These are phyloP conservation scores for Hemisphaericaspora nanyangensis DNA, from an alignment of 805 yeast species.

Conservation along the genomic window DNA sequence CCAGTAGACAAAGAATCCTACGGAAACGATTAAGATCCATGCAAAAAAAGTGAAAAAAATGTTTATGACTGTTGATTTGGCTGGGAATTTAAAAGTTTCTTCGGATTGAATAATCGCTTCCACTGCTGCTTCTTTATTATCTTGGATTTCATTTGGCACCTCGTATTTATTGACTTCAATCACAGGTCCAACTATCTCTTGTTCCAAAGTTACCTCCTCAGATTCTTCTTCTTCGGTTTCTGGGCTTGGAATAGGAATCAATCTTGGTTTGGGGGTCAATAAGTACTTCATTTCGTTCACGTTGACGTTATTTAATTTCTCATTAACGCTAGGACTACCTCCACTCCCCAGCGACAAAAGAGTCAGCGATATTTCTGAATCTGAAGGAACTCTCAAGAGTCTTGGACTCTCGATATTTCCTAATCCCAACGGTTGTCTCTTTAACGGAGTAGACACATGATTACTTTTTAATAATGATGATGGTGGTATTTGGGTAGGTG, in stretches of 20 bases:
- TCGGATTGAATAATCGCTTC: neutral
- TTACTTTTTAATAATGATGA: neutral
- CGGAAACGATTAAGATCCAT: slow-evolving; percentile 33
- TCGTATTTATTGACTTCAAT: no score
- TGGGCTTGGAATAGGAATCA: slow-evolving; percentile 3
- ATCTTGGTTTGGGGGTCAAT: slow-evolving; percentile 17
- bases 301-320: neutral
- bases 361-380: neutral
- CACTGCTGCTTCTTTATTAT: neutral
- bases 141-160: no score
- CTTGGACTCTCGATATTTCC: neutral
- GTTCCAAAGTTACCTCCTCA: slow-evolving; percentile 3
- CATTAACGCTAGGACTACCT: no score
- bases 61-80: neutral
- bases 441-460: no score
- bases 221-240: neutral
- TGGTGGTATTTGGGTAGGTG: slow-evolving; percentile 2
- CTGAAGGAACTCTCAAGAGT: neutral
- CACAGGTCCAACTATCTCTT: slow-evolving; percentile 1
- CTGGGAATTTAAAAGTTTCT: slow-evolving; percentile 3
- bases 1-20: slow-evolving; percentile 48
- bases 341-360: neutral
- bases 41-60: slow-evolving; percentile 14
- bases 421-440: neutral
- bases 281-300: neutral